Percentiles rank a stretch among this genome's conserved stretches.
phyloP scores from a whole-genome alignment of 1,139 yeast species.

The Saccharomyces hybrid region DNA sequence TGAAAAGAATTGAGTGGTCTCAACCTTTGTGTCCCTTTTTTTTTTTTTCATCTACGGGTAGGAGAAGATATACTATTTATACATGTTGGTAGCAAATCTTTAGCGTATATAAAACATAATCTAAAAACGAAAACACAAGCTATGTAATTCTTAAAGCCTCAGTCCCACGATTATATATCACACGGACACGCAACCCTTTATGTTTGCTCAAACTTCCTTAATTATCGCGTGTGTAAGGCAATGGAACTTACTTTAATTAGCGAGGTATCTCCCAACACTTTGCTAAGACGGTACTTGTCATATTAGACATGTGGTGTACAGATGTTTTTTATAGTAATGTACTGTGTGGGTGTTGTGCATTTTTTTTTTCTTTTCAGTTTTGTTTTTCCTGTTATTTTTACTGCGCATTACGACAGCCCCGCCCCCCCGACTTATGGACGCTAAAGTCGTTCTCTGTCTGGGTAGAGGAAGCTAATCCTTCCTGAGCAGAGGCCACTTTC shows the following conservation, averaged over 20 bases:
- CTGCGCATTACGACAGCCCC: too few relatives aligned
- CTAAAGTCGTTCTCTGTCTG: too few relatives aligned
- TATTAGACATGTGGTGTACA: not conserved
- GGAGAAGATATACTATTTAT: not conserved
- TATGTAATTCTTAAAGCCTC: not conserved
- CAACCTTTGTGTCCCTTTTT: not conserved
- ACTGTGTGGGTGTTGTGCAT: not conserved
- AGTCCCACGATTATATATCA: not conserved
- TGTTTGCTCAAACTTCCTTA: not conserved
- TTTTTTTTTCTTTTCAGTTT: not conserved
- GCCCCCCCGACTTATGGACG: too few relatives aligned
- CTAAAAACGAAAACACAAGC: not conserved
- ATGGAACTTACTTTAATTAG: too few relatives aligned
- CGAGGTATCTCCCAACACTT: too few relatives aligned
- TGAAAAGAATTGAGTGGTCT: constrained; percentile 33
- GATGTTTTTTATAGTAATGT: not conserved
- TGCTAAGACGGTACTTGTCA: not conserved
- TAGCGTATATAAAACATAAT: not conserved
- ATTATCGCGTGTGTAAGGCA: not conserved
- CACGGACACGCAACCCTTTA: too few relatives aligned
- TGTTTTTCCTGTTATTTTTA: not conserved
- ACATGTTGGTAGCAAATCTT: not conserved
- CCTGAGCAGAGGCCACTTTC: too few relatives aligned
- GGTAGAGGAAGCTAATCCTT: too few relatives aligned
- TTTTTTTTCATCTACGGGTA: not conserved